Evolutionary conservation across 805 yeast genomes (phyloP).

Genomic region (fission yeast (Schizosaccharomyces pombe)): ASM294v3 CU329670.1:1624001-1624500

Average conservation of each 20-base stretch:
- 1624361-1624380: no score
- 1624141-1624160: constrained; percentile 68
- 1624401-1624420: no score
- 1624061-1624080: constrained; percentile 54
- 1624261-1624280: background rate
- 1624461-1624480: no score
- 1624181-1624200: constrained; percentile 86
- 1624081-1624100: constrained; percentile 44
- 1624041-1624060: constrained; percentile 93
- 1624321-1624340: background rate
- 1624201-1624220: constrained; percentile 83
- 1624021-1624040: constrained; percentile 77
- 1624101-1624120: constrained; percentile 77
- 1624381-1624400: no score
- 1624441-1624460: no score
- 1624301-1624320: background rate
- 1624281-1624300: background rate
- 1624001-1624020: constrained; percentile 56
- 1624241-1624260: no score
- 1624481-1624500: no score
- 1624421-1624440: no score
- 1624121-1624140: constrained; percentile 91
- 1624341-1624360: no score
- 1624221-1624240: constrained; percentile 37
- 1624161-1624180: constrained; percentile 76